Evolutionary conservation across 805 yeast species (phyloP).

Genomic region (Wickerhamiella nectarea): DNA sequence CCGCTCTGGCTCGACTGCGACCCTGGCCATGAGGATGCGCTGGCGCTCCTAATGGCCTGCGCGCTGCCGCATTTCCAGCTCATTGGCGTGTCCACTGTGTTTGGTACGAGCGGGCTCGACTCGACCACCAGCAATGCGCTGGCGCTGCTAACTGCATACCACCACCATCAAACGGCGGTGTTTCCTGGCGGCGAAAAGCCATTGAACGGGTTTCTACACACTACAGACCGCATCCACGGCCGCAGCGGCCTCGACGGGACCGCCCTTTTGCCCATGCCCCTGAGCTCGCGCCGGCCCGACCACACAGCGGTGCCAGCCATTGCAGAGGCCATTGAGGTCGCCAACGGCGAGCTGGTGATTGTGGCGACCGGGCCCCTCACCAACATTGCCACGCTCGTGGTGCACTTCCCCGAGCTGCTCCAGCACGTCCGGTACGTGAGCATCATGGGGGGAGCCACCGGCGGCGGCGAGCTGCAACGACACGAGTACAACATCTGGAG

Average conservation of each 20-base stretch:
- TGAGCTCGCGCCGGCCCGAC: slow-evolving; percentile 23
- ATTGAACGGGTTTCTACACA: slow-evolving; percentile 34
- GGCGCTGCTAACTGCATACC: slow-evolving; percentile 48
- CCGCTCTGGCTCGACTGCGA: slow-evolving; percentile 88
- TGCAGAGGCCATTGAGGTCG: slow-evolving; percentile 31
- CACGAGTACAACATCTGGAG: slow-evolving; percentile 58
- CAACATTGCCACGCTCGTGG: slow-evolving; percentile 46
- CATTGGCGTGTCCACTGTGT: slow-evolving; percentile 60
- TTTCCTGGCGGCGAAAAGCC: slow-evolving; percentile 55
- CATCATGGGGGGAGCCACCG: slow-evolving; percentile 62
- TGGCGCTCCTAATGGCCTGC: slow-evolving; percentile 54
- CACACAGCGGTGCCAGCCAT: slow-evolving; percentile 31
- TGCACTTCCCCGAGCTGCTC: slow-evolving; percentile 40
- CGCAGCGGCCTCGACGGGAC: slow-evolving; percentile 68
- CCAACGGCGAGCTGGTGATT: slow-evolving; percentile 40
- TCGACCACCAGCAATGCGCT: slow-evolving; percentile 59
- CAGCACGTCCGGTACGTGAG: slow-evolving; percentile 39
- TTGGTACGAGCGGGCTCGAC: slow-evolving; percentile 53
- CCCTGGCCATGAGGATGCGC: slow-evolving; percentile 82
- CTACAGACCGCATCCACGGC: slow-evolving; percentile 61
- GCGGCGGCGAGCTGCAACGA: slow-evolving; percentile 34
- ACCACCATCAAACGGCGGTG: slow-evolving; percentile 40
- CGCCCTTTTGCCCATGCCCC: slow-evolving; percentile 39
- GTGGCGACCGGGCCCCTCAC: slow-evolving; percentile 73
- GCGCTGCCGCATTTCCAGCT: slow-evolving; percentile 45